phyloP scores from a whole-genome alignment of 768 basidiomycete species.

The Tricholoma matsutake region DNA sequence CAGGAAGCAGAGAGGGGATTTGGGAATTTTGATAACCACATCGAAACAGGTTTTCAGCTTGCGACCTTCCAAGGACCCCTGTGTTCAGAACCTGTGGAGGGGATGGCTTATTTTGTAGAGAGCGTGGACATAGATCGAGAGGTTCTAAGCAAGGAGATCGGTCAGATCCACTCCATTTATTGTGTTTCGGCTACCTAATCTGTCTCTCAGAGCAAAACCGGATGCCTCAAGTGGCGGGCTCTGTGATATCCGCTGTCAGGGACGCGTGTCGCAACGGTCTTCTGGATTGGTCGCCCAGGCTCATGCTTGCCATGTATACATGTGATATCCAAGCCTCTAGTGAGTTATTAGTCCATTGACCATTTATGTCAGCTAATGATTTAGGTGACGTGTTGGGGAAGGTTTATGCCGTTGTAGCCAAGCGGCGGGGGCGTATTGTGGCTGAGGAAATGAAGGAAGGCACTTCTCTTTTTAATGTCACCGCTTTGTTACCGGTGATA shows the following conservation, averaged over 20 bases:
- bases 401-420: constrained; percentile 93
- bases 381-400: constrained; percentile 95
- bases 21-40: constrained; percentile 69
- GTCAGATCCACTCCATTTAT: constrained; percentile 33
- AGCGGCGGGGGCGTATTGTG: constrained; percentile 86
- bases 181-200: constrained; percentile 14
- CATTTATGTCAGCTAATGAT: constrained; percentile 10
- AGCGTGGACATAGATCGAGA: constrained; percentile 59
- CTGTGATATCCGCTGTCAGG: constrained; percentile 82
- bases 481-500: constrained; percentile 88
- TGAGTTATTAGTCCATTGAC: constrained; percentile 38
- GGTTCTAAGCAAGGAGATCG: constrained; percentile 61
- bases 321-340: constrained; percentile 98
- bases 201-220: constrained; percentile 63
- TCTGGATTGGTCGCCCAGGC: constrained; percentile 95
- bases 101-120: constrained; percentile 89
- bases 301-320: constrained; percentile 98
- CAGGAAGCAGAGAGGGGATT: constrained; percentile 34
- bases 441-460: constrained; percentile 99
- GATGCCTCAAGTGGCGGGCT: constrained; percentile 84
- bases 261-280: constrained; percentile 89
- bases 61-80: constrained; percentile 93
- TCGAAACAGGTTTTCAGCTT: constrained; percentile 94
- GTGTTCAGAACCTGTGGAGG: constrained; percentile 93
- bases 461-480: constrained; percentile 89